phyloP scores from a whole-genome alignment of 129 eudicot species.

The Escallonia rubra region DNA sequence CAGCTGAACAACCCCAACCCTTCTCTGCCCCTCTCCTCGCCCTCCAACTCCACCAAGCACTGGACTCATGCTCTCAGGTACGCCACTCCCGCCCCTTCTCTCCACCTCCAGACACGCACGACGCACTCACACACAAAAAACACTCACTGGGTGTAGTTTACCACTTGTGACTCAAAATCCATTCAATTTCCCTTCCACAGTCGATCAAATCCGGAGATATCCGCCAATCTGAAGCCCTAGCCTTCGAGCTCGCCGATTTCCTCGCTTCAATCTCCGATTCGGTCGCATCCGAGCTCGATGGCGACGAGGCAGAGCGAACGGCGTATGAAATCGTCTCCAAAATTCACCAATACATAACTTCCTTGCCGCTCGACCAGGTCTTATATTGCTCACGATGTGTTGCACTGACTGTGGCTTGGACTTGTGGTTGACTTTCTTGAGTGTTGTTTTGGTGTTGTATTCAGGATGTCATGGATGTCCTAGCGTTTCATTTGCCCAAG shows the following conservation, averaged over 20 bases:
- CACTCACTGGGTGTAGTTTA: background rate
- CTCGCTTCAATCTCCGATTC: constrained; percentile 40
- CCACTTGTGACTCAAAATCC: background rate
- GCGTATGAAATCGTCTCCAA: constrained; percentile 46
- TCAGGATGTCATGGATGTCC: constrained; percentile 70
- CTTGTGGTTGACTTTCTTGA: background rate
- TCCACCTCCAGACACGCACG: too few relatives aligned
- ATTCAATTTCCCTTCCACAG: constrained; percentile 20
- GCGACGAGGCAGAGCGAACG: constrained; percentile 26
- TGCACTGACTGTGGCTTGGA: background rate
- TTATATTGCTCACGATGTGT: background rate
- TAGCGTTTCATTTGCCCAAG: constrained; percentile 79
- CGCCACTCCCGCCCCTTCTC: background rate
- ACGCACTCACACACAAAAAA: background rate
- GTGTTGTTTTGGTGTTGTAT: background rate
- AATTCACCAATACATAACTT: constrained; percentile 34
- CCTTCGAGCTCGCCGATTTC: constrained; percentile 40
- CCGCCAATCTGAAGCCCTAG: constrained; percentile 34
- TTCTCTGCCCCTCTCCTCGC: constrained; percentile 6
- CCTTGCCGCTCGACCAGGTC: constrained; percentile 63
- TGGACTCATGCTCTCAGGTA: constrained; percentile 63
- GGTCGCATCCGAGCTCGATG: constrained; percentile 29
- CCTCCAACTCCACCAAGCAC: constrained; percentile 50
- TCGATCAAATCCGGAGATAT: constrained; percentile 50
- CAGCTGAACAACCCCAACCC: background rate